These are phyloP conservation scores for Paxillus rubicundulus DNA, from an alignment of 768 basidiomycete genomes.

Conservation along the genomic window DNA sequence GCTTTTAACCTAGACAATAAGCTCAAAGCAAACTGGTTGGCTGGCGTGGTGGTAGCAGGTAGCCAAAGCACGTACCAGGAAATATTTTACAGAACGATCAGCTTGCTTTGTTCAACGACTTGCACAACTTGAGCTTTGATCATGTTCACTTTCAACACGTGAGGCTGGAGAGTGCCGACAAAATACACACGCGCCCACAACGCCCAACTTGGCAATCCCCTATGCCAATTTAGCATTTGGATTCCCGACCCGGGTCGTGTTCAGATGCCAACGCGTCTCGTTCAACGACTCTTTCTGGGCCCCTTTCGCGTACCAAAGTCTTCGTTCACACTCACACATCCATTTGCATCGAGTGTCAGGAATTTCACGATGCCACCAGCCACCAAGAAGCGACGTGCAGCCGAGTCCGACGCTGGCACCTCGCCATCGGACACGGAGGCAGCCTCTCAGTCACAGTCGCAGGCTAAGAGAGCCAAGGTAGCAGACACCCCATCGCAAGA, in stretches of 20 bases:
- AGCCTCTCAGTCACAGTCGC: constrained; percentile 17
- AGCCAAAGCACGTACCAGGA: background rate
- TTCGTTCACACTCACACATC: background rate
- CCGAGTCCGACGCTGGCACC: background rate
- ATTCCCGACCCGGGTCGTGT: background rate
- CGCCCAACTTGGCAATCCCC: no score
- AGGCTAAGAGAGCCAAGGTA: constrained; percentile 28
- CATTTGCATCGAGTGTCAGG: no score
- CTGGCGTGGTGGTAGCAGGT: no score
- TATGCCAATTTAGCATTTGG: constrained; percentile 1
- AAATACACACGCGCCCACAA: constrained; percentile 20
- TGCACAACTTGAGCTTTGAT: background rate
- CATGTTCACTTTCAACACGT: constrained; percentile 10
- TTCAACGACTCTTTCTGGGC: background rate
- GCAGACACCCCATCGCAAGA: constrained; percentile 14
- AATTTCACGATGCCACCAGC: constrained; percentile 24
- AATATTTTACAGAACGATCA: constrained; percentile 4
- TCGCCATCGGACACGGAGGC: constrained; percentile 25
- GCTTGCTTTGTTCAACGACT: constrained; percentile 11
- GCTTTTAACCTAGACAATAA: background rate
- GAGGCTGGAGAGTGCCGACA: background rate
- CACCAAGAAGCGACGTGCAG: no score
- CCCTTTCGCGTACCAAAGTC: background rate
- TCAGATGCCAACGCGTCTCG: constrained; percentile 4
- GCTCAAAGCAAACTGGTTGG: no score